Base-by-base conservation (phyloP, 441 rosid species). In the Erysimum pusillum region DNA sequence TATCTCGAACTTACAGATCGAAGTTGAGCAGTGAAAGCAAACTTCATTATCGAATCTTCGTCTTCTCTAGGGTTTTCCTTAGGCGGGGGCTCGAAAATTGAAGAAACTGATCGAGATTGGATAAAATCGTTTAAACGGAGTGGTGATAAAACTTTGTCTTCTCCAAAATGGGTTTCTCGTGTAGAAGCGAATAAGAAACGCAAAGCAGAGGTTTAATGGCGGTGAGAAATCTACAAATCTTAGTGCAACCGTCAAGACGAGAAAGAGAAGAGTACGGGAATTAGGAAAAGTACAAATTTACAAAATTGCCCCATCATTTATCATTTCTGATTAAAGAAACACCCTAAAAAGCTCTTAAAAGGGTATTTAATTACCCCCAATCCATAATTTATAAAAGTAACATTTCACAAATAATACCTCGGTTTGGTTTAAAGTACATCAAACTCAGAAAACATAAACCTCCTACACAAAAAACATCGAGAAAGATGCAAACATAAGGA, bases 1-100 rank as follows among this genome's bases (percentile, higher is more conserved):
- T 14, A 51, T 39, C 14, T 34, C 6, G 12, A 69, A 80, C 90
- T 87, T 76, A 88, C 90, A 45, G 75, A 83, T 83, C 60, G 54
- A 74, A 62, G 10, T 54, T 46, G 71, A 59, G 18, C 64, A 49
- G 71, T 53, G 67, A 77, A 66, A 63, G 48, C 79, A 32, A 79
- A 66, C 77, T 75, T 77, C 90, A 87, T 83, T 46, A 74, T 82
- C 59, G 53, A 71, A 72, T 60, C 65, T 17, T 31, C 49, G 22
- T 9, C 39, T 32, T 65, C 41, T 52, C 48, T 31, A 41, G 59
- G 73, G 64, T 9, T 62, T 52, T 36, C 7, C 0, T 14, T 5
- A 36, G 15, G 6, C 48, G 52, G 5, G 17, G 17, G 28, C 2
- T 56, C 13, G 2, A 9, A 22, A 52, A 5, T 8, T 7, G 41